These are phyloP conservation scores for Pichia sp. DNA, from an alignment of 1,139 yeast genomes.

Conservation along the genomic window DNA sequence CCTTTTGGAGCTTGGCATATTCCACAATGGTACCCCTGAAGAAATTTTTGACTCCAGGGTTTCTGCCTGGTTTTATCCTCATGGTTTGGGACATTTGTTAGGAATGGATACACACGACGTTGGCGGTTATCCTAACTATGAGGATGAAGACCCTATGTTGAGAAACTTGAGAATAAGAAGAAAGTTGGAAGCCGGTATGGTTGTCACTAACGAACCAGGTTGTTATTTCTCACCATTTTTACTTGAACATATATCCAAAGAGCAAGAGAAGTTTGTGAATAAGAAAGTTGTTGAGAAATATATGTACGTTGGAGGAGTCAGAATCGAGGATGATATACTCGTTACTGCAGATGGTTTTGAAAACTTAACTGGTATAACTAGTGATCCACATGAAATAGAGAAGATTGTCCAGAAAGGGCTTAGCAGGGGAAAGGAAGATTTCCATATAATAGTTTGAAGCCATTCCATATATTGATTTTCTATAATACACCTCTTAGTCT, in stretches of 20 bases:
- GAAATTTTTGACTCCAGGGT: conserved; percentile 68
- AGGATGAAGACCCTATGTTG: conserved; percentile 73
- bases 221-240: conserved; percentile 82
- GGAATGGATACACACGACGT: conserved; percentile 98
- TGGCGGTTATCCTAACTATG: conserved; percentile 81
- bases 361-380: conserved; percentile 75
- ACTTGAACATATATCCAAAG: conserved; percentile 60
- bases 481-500: not conserved
- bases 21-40: conserved; percentile 56
- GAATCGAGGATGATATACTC: conserved; percentile 89
- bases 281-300: conserved; percentile 65
- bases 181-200: conserved; percentile 69
- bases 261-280: conserved; percentile 59
- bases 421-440: conserved; percentile 51
- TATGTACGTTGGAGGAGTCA: conserved; percentile 89
- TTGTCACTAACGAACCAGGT: conserved; percentile 94
- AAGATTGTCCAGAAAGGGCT: conserved; percentile 71
- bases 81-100: conserved; percentile 88
- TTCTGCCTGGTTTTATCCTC: conserved; percentile 84
- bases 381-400: conserved; percentile 78
- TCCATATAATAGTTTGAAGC: conserved; percentile 56
- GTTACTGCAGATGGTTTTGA: conserved; percentile 76
- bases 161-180: conserved; percentile 79
- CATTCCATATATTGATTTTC: not conserved
- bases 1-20: conserved; percentile 72